Conservation (phyloP, 768 basidiomycete genomes). For the Amanita thiersii region DNA sequence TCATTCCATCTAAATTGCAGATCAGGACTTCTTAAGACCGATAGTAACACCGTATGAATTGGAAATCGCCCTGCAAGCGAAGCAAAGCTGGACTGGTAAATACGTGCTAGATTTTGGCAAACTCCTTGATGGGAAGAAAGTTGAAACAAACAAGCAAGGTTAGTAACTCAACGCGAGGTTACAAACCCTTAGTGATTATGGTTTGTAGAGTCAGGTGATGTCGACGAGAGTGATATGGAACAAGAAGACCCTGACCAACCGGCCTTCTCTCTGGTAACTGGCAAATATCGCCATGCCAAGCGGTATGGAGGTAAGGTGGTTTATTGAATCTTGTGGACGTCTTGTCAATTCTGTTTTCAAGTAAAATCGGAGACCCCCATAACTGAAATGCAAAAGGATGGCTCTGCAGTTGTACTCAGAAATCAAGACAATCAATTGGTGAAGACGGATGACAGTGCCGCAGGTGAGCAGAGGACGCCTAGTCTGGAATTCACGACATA, state of each 20-base stretch:
- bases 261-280: constrained; percentile 79
- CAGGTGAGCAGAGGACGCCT: constrained; percentile 33
- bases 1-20: neutral
- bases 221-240: constrained; percentile 16
- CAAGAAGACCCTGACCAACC: constrained; percentile 63
- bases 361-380: neutral
- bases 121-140: constrained; percentile 31
- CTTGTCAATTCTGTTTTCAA: neutral
- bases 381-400: constrained; percentile 10
- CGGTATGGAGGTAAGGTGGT: constrained; percentile 39
- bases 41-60: constrained; percentile 95
- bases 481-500: constrained; percentile 2
- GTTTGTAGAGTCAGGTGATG: neutral
- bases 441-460: constrained; percentile 56
- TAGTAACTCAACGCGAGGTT: neutral
- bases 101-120: constrained; percentile 76
- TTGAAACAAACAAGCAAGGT: neutral
- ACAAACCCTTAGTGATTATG: too few relatives aligned
- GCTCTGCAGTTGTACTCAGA: constrained; percentile 40
- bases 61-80: constrained; percentile 64
- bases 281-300: constrained; percentile 74
- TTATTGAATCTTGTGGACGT: neutral
- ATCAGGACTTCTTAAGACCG: constrained; percentile 80
- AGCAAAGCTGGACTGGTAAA: constrained; percentile 64
- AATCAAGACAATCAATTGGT: constrained; percentile 57